Base-by-base conservation (phyloP, 441 rosid genomes). In the Eruca vesicaria region DNA sequence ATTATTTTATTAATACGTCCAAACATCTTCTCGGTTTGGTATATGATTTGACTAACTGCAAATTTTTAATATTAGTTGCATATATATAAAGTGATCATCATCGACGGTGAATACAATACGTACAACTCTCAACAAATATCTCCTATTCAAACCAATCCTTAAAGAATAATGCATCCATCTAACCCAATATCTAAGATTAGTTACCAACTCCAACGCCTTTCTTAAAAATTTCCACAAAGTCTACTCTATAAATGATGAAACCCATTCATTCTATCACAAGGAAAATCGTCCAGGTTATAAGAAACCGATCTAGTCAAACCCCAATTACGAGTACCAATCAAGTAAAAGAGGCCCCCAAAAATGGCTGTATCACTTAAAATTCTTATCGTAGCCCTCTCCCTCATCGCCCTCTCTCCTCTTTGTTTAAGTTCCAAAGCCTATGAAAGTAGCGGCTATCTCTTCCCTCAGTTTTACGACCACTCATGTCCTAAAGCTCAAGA, bases 391-490 rank as follows among this genome's bases (percentile, higher is more conserved):
- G 78, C 71, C 35, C 53, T 76, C 55, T 70, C 69, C 35, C 64
- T 77, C 31, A 6, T 71, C 20, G 78, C 85, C 63, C 28, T 86
- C 45, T 75, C 78, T 64, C 87, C 92, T 26, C 79, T 81, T 59
- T 83, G 89, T 76, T 60, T 85, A 21, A 65, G 78, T 12, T 45
- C 71, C 58, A 66, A 55, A 35, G 79, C 77, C 79, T 65, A 67
- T 38, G 31, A 18, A 32, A 82, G 60, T 16, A 62, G 71, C 35
- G 86, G 83, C 32, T 81, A 76, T 82, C 88, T 93, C 21, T 89
- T 82, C 69, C 97, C 95, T 0, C 94, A 93, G 76, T 93, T 86
- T 63, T 93, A 93, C 71, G 92, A 89, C 69, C 89, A 82, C 45
- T 89, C 97, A 3, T 93, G 98, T 77, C 97, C 97, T 0, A 68